Percentiles rank a stretch among this genome's conserved stretches.
These are phyloP conservation scores for Aspergillus cristatus DNA, from an alignment of 495 filamentous ascomycete species.

Conservation along the genomic window DNA sequence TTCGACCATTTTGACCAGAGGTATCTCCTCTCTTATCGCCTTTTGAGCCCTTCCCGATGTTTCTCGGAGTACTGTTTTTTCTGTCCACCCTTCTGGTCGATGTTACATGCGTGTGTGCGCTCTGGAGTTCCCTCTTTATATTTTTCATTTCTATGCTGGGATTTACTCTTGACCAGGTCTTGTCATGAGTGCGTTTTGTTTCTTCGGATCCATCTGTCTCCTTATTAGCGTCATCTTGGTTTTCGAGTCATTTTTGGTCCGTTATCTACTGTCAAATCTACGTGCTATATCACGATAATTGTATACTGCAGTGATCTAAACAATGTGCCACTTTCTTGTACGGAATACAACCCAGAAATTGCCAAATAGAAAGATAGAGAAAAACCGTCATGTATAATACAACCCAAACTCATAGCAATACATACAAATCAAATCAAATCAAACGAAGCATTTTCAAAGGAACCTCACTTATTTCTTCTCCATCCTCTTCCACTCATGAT, in stretches of 20 bases:
- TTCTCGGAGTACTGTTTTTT: too few relatives aligned
- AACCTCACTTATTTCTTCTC: constrained; percentile 14
- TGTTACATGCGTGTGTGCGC: constrained; percentile 4
- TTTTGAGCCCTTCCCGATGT: background rate
- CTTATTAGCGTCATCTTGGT: too few relatives aligned
- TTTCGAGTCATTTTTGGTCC: too few relatives aligned
- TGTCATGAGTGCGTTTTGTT: background rate
- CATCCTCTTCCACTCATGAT: constrained; percentile 50
- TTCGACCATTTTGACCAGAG: constrained; percentile 17
- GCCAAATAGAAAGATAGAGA: too few relatives aligned
- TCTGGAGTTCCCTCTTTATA: constrained; percentile 14
- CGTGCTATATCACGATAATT: too few relatives aligned
- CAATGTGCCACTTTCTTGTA: too few relatives aligned
- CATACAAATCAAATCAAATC: background rate
- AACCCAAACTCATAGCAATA: constrained; percentile 10
- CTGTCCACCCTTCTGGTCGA: too few relatives aligned
- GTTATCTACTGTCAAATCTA: too few relatives aligned
- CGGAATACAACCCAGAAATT: too few relatives aligned
- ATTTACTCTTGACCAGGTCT: too few relatives aligned
- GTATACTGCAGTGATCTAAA: constrained; percentile 5
- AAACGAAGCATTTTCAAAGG: constrained; percentile 1
- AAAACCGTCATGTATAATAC: too few relatives aligned
- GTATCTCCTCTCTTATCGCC: background rate
- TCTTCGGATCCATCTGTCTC: background rate
- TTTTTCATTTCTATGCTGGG: constrained; percentile 3